Evolutionary conservation across 108 stramenopile genomes (phyloP), one percentile per base, ranked within the genome.

Genomic region (Fragilaria crotonensis): DNA sequence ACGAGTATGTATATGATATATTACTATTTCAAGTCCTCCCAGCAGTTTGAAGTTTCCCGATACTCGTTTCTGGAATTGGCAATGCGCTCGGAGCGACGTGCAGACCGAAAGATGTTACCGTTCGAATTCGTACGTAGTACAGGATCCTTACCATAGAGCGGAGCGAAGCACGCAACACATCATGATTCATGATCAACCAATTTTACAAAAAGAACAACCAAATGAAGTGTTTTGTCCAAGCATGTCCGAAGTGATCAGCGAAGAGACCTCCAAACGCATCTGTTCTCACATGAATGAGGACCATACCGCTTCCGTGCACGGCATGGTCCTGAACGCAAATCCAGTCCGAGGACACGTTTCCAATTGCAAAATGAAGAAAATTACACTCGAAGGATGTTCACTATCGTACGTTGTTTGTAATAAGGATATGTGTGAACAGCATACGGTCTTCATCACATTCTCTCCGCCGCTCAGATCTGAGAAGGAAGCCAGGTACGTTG

Each of bases 201-300:
- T n/a, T n/a, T n/a, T n/a, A n/a, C n/a, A n/a, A n/a, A n/a, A n/a
- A n/a, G n/a, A n/a, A n/a, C n/a, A n/a, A n/a, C n/a, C n/a, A n/a
- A n/a, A n/a, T n/a, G n/a, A n/a, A n/a, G n/a, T n/a, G n/a, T n/a
- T n/a, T n/a, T n/a, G n/a, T n/a, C n/a, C n/a, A n/a, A 41, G 36
- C 7, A 41, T 41, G 36, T 11, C 36, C 11, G 25, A 52, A 25
- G 25, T 26, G 25, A 56, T 56, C 18, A 56, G 21, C 54, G 31
- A 32, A 20, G 31, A 56, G 18, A 3, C 54, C 19, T 56, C 54
- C 5, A 14, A 25, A n/a, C 58, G 61, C 2, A 62, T 62, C 50
- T 62, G 61, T 45, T 33, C 29, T 29, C 61, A 62, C 22, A 62
- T 62, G 61, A 62, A 62, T 45, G 61, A 62, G 2, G 61, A 62